Conservation (phyloP, 140 eudicot species). For the Oenanthe javanica region DNA sequence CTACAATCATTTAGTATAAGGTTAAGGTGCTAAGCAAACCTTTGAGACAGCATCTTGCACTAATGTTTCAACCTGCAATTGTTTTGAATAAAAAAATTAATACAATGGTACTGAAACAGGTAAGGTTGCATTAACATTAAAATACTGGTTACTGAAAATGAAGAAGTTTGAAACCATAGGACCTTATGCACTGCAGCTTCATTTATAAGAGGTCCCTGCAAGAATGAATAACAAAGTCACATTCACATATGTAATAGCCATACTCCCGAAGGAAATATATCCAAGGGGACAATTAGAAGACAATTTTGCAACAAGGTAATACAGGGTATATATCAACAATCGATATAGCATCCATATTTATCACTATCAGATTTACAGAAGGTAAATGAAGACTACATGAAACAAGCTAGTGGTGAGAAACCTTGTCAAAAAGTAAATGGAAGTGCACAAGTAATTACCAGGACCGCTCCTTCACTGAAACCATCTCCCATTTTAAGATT, state of each 20-base stretch:
- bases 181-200: constrained; percentile 91
- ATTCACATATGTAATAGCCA: neutral
- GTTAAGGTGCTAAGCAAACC: constrained; percentile 34
- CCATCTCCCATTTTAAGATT: constrained; percentile 88
- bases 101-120: neutral
- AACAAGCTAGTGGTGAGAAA: neutral
- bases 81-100: neutral
- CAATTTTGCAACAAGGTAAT: neutral
- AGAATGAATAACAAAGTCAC: constrained; percentile 7
- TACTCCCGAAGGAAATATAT: neutral
- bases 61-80: constrained; percentile 57
- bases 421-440: neutral
- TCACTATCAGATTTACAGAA: neutral
- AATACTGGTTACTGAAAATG: neutral
- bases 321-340: neutral
- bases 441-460: constrained; percentile 37
- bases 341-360: neutral
- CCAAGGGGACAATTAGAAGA: neutral
- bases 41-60: constrained; percentile 83
- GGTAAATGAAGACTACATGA: constrained; percentile 2
- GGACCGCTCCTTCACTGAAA: constrained; percentile 66
- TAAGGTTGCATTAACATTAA: neutral
- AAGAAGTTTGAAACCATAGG: neutral
- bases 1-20: neutral
- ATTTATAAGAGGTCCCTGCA: constrained; percentile 88